Evolutionary conservation across 257 asterid genomes (phyloP), one percentile per base, ranked within the genome.

Genomic region (Scutellaria baicalensis): DNA sequence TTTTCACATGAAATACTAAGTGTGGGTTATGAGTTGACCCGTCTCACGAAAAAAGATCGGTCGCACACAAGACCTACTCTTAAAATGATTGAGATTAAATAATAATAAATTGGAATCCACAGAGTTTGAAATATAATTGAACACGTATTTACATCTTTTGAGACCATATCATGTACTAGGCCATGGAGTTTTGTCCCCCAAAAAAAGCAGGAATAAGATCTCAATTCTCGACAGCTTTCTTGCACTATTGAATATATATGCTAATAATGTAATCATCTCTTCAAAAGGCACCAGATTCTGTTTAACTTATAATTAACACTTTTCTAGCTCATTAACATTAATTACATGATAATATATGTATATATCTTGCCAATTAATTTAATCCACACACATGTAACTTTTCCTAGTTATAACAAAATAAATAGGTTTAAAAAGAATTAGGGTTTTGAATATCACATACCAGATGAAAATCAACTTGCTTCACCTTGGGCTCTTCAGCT

Each of bases 261-360:
- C 52, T 59, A 57, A 49, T 45, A 23, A 64, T 59, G 38, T 50
- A 6, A 20, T 49, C 45, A 73, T 67, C 69, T 45, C 77, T 43
- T 81, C 23, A 44, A 78, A 67, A 71, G 77, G 85, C 79, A 84
- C 84, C 94, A 50, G 87, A 87, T 87, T 80, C 89, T 64, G 77
- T 72, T 66, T 20, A 58, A 21, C 35, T 17, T 38, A 48, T 39
- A 14, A 13, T 42, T 31, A 40, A 39, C 16, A 35, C 51, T 55
- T 59, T 8, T 31, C 16, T n/a, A n/a, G n/a, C n/a, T 23, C 1
- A 36, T 27, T 6, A 0, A 36, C 39, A 55, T n/a, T n/a, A n/a
- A n/a, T n/a, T n/a, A n/a, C n/a, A n/a, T n/a, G n/a, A n/a, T n/a
- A n/a, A n/a, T n/a, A n/a, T n/a, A n/a, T 27, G 4, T 27, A 27